Base-by-base conservation (phyloP, 352 stramenopile species). In the Pelagophyceae sp. region DNA sequence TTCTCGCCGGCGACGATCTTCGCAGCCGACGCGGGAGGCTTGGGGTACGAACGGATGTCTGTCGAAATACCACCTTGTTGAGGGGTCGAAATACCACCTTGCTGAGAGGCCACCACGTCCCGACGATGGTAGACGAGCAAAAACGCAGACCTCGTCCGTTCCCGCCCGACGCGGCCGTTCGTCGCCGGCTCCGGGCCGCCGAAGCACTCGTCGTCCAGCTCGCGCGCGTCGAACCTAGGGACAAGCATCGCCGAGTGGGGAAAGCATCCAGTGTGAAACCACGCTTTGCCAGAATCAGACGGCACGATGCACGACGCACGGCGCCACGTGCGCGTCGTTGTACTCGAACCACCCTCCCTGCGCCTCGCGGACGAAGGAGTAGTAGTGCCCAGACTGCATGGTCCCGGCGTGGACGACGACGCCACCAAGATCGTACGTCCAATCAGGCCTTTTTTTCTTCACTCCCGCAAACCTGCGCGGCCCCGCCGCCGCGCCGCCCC, bases 321-420 rank as follows among this genome's bases (percentile, higher is more conserved):
- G 79, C 27, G 86, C 85, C 0, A 97, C 91, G 29, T 87, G 80
- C 63, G 92, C 88, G 80, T 97, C 93, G 79, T 97, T 97, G 81
- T 96, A 96, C 76, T 96, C 90, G 15, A 94, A 85, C 93, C 93
- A 97, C 81, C 71, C 27, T 35, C 78, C 38, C 11, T 82, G 61
- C 40, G 89, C 83, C 61, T 96, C 90, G 37, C 91, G 89, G 63
- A 97, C 91, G 82, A 94, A 96, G 31, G 88, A 95, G 80, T 97
- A 97, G 79, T 97, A 97, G 85, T 97, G 93, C 0, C 93, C 93
- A 69, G 87, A 94, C 72, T 97, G 90, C 0, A 90, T 87, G 29
- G 90, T 96, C 0, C 93, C 93, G 0, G 88, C 94, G 80, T 97
- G 93, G 2, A 97, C 91, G 27, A 97, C 90, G 25, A 97, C 86